Percentiles rank a stretch among this genome's conserved stretches.
phyloP scores from a whole-genome alignment of 305 asterid species.

The Fraxinus albicans region DNA sequence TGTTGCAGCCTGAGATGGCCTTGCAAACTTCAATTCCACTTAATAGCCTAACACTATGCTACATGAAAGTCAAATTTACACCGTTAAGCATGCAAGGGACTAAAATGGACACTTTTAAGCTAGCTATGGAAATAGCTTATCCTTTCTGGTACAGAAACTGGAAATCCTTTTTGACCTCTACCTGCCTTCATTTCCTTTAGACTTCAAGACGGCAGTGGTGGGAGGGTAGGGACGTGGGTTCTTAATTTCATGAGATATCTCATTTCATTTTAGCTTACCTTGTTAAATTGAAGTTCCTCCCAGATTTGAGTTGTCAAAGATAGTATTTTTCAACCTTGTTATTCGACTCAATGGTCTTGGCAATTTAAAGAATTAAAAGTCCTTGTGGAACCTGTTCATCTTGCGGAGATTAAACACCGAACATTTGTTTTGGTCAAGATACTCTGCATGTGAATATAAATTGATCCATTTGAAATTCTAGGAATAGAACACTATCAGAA shows the following conservation, averaged over 20 bases:
- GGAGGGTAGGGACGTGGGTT: neutral
- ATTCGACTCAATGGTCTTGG: neutral
- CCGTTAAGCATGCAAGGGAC: neutral
- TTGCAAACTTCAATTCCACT: neutral
- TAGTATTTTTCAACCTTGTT: neutral
- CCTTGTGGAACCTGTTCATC: neutral
- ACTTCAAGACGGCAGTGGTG: neutral
- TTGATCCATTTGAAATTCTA: conserved; percentile 7
- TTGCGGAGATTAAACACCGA: neutral
- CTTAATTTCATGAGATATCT: neutral
- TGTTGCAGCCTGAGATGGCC: neutral
- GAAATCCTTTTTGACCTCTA: neutral
- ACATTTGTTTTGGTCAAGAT: neutral
- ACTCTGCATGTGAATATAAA: neutral
- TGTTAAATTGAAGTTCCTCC: neutral
- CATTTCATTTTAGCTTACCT: neutral
- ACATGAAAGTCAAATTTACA: conserved; percentile 1
- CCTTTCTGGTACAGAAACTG: neutral
- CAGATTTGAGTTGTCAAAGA: neutral
- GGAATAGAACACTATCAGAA: neutral
- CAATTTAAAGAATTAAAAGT: neutral
- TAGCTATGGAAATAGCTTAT: neutral
- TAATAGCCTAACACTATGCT: neutral
- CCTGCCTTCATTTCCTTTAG: neutral
- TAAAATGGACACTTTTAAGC: neutral